Evolutionary conservation across 768 basidiomycete genomes (phyloP), one percentile per base, ranked within the genome.

Genomic region (Tulasnella sp.): DNA sequence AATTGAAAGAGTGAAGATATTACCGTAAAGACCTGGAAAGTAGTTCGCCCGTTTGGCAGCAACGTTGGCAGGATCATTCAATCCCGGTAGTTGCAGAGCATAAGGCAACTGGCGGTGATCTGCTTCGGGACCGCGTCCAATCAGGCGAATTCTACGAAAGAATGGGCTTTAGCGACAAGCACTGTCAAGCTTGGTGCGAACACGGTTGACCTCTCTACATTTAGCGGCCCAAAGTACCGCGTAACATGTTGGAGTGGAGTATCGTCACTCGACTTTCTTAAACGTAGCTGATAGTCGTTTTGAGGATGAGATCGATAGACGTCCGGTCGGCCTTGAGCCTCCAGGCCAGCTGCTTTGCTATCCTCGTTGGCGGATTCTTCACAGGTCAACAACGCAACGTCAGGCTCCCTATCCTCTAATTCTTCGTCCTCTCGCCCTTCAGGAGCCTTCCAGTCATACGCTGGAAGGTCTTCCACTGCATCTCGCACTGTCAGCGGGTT

Each of bases 381-480:
- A 52, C 73, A 52, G 37, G 73, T 34, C 15, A 74, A 5, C 34
- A 54, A 5, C 5, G 73, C 45, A n/a, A 74, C 54, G 52, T 67
- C 36, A 6, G 52, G 52, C 36, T 52, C 29, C 39, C 69, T 79
- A 81, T 81, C 69, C 29, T 45, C 70, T n/a, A 49, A 22, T 6
- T 72, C 75, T 71, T 54, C 67, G 36, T 77, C 37, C 39, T 73
- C 58, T 64, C 25, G 73, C 73, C 38, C 91, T 79, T 89, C 88
- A 25, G 52, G 58, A 22, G 67, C 37, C 40, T 67, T 76, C 92
- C 92, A 93, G 75, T 93, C 91, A 82, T 91, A 93, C 1, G 82
- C 84, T 38, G 89, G 89, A 89, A 93, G 79, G 80, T 94, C 92
- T 17, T 85, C 83, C 72, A 91, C 89, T 3, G 92, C 91, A 79